phyloP scores from a whole-genome alignment of 495 filamentous ascomycete genomes.

The Hyaloscypha variabilis region DNA sequence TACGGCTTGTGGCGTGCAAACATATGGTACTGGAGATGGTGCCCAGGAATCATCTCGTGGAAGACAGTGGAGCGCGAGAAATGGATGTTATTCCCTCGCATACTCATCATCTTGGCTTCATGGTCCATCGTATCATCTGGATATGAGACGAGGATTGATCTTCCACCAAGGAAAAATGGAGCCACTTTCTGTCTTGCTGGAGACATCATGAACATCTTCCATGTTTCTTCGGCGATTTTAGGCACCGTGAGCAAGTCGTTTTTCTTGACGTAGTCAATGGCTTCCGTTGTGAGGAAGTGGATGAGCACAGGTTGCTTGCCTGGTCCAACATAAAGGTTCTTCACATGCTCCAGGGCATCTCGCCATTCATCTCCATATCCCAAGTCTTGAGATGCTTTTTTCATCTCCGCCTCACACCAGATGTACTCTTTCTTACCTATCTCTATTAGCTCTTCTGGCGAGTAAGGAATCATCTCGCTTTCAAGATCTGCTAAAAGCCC shows the following conservation, averaged over 20 bases:
- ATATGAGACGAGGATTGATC: slow-evolving; percentile 50
- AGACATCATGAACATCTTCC: slow-evolving; percentile 55
- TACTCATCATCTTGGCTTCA: slow-evolving; percentile 51
- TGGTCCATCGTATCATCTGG: slow-evolving; percentile 51
- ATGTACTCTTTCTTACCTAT: slow-evolving; percentile 46
- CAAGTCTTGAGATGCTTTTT: slow-evolving; percentile 39
- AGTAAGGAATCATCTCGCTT: slow-evolving; percentile 48
- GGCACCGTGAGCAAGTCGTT: slow-evolving; percentile 55
- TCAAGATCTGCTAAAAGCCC: slow-evolving; percentile 45
- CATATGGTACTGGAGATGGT: slow-evolving; percentile 51
- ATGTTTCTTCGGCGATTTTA: slow-evolving; percentile 46
- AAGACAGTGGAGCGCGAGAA: slow-evolving; percentile 54
- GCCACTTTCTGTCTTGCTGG: slow-evolving; percentile 49
- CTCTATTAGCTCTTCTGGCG: slow-evolving; percentile 50
- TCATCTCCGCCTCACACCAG: slow-evolving; percentile 47
- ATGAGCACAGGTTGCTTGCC: slow-evolving; percentile 50
- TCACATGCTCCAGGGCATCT: slow-evolving; percentile 52
- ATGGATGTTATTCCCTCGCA: slow-evolving; percentile 55
- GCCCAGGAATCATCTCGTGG: slow-evolving; percentile 58
- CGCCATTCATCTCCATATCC: slow-evolving; percentile 43
- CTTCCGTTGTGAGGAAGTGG: slow-evolving; percentile 42
- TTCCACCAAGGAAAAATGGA: slow-evolving; percentile 57
- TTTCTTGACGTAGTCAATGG: slow-evolving; percentile 43
- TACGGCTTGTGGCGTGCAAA: slow-evolving; percentile 45
- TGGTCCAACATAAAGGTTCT: slow-evolving; percentile 50